A percentile compares a stretch with the other conserved stretches of the same genome.
Evolutionary conservation across 495 filamentous ascomycete species (phyloP).

Genomic region (Poronia punctata): DNA sequence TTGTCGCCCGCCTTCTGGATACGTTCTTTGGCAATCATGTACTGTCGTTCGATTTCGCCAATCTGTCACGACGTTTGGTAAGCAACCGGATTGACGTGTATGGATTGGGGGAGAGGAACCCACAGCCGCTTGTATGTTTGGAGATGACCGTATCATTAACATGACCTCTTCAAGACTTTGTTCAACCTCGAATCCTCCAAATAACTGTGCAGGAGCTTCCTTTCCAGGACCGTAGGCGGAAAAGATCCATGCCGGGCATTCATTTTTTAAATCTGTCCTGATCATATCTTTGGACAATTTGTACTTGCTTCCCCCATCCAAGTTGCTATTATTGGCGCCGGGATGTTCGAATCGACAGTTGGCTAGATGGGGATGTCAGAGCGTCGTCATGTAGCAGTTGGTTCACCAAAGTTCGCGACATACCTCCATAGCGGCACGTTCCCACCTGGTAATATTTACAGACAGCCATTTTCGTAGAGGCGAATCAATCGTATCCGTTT

Average conservation of each 20-base stretch:
- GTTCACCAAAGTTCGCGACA: too few species aligned
- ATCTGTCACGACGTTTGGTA: constrained; percentile 30
- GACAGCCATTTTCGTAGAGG: constrained; percentile 28
- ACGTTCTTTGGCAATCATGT: constrained; percentile 56
- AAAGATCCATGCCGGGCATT: constrained; percentile 74
- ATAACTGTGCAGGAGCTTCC: constrained; percentile 69
- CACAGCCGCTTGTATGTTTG: constrained; percentile 59
- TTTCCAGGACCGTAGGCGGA: constrained; percentile 70
- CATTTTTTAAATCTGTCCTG: constrained; percentile 55
- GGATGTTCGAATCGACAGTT: constrained; percentile 43
- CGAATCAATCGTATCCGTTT: too few species aligned
- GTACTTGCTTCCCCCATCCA: constrained; percentile 30
- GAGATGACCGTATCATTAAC: constrained; percentile 55
- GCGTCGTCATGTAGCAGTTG: neutral
- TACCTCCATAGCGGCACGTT: constrained; percentile 64
- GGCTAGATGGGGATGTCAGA: constrained; percentile 18
- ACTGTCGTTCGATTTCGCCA: constrained; percentile 54
- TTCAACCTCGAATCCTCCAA: constrained; percentile 71
- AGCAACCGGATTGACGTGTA: neutral
- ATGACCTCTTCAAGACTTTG: constrained; percentile 80
- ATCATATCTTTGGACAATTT: constrained; percentile 50
- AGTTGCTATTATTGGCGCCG: constrained; percentile 18
- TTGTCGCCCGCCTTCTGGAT: constrained; percentile 60
- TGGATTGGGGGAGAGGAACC: constrained; percentile 4
- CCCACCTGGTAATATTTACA: constrained; percentile 71